phyloP scores from a whole-genome alignment of 495 filamentous ascomycete genomes.

The Penicillium steckii region DNA sequence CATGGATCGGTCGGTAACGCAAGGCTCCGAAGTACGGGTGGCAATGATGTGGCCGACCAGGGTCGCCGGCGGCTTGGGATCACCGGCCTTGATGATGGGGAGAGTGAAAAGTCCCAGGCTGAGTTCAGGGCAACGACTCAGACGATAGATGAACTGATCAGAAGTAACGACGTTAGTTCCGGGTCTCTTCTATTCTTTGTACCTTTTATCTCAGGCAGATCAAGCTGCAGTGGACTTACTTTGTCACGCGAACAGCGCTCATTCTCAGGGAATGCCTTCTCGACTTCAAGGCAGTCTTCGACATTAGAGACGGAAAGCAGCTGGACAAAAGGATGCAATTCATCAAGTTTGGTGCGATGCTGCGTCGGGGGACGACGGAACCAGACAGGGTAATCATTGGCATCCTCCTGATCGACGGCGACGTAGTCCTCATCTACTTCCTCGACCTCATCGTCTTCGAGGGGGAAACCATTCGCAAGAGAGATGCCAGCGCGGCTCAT shows the following conservation, averaged over 20 bases:
- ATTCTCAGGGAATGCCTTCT: slow-evolving; percentile 70
- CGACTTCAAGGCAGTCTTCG: slow-evolving; percentile 73
- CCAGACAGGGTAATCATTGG: slow-evolving; percentile 43
- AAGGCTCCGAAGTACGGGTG: slow-evolving; percentile 58
- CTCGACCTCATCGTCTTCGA: slow-evolving; percentile 42
- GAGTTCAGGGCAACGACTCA: slow-evolving; percentile 74
- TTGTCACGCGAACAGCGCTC: slow-evolving; percentile 79
- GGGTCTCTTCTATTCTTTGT: background rate
- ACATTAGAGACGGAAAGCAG: slow-evolving; percentile 70
- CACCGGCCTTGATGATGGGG: slow-evolving; percentile 38
- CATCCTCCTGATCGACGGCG: slow-evolving; percentile 43
- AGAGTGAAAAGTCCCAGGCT: slow-evolving; percentile 76
- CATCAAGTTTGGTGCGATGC: slow-evolving; percentile 44
- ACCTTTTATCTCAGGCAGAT: no score
- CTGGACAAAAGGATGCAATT: slow-evolving; percentile 67
- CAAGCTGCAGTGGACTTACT: no score
- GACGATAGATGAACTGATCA: slow-evolving; percentile 74
- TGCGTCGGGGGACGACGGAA: slow-evolving; percentile 42
- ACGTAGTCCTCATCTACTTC: slow-evolving; percentile 45
- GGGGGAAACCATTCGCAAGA: slow-evolving; percentile 35
- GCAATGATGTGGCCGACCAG: slow-evolving; percentile 83
- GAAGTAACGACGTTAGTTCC: slow-evolving; percentile 9
- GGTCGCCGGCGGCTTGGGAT: slow-evolving; percentile 47
- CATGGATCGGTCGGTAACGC: slow-evolving; percentile 79
- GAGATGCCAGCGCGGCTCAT: slow-evolving; percentile 31